These are phyloP conservation scores for Cercospora janseana DNA, from an alignment of 2,329 filamentous ascomycete genomes.

Conservation along the genomic window DNA sequence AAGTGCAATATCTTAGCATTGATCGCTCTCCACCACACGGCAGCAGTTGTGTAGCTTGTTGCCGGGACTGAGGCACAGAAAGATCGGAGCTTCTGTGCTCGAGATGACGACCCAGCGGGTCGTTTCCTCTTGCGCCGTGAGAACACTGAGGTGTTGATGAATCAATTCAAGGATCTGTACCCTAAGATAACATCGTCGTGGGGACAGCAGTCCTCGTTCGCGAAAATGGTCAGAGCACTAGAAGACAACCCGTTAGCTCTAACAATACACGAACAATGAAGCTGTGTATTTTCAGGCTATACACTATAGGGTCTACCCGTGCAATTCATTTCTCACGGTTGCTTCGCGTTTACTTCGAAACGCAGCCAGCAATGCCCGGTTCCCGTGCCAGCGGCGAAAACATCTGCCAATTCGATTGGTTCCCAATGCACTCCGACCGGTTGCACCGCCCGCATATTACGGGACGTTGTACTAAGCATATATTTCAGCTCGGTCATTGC, in stretches of 20 bases:
- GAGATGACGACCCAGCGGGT: background rate
- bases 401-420: slow-evolving; percentile 19
- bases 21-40: background rate
- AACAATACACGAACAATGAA: background rate
- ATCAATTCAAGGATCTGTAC: background rate
- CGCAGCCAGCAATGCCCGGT: slow-evolving; percentile 21
- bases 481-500: slow-evolving; percentile 59
- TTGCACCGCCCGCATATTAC: slow-evolving; percentile 7
- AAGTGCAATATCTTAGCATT: slow-evolving; percentile 4
- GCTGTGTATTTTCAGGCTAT: background rate
- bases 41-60: slow-evolving; percentile 1
- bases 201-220: slow-evolving; percentile 1
- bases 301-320: background rate
- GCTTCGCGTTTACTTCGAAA: slow-evolving; percentile 6
- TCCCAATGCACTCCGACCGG: slow-evolving; percentile 4
- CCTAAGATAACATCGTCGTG: background rate
- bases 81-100: background rate
- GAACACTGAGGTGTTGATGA: background rate
- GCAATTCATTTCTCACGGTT: background rate
- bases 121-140: background rate
- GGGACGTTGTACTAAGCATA: slow-evolving; percentile 21
- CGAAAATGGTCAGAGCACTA: background rate
- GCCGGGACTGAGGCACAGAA: background rate
- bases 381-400: slow-evolving; percentile 18
- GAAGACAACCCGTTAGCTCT: background rate